phyloP scores from a whole-genome alignment of 441 rosid species.

The Gossypium davidsonii region DNA sequence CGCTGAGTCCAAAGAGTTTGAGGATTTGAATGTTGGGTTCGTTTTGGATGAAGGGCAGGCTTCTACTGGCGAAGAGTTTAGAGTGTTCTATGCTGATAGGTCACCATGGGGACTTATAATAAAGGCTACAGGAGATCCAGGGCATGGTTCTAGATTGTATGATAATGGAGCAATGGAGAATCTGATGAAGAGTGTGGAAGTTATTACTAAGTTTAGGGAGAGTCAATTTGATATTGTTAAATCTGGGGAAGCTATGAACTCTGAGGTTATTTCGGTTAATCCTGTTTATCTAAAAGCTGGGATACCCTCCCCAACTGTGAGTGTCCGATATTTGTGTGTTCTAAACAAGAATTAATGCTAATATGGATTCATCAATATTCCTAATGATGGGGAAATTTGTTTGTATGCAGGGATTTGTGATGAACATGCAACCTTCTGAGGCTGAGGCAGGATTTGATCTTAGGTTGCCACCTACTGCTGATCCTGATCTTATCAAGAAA shows the following conservation, averaged over 20 bases:
- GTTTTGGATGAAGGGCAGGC: conserved; percentile 88
- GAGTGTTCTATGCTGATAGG: conserved; percentile 75
- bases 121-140: conserved; percentile 56
- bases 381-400: background rate
- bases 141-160: conserved; percentile 74
- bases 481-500: conserved; percentile 50
- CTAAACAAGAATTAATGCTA: background rate
- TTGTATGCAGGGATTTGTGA: conserved; percentile 60
- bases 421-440: conserved; percentile 93
- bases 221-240: conserved; percentile 66
- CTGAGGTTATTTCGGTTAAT: conserved; percentile 77
- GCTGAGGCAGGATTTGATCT: conserved; percentile 86
- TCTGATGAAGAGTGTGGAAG: conserved; percentile 74
- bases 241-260: conserved; percentile 56
- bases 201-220: conserved; percentile 60
- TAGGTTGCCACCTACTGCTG: conserved; percentile 76
- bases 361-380: background rate
- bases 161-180: conserved; percentile 82
- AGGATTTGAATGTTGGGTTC: conserved; percentile 65
- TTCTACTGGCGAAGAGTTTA: conserved; percentile 46
- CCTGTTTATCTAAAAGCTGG: conserved; percentile 82
- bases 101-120: conserved; percentile 55
- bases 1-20: conserved; percentile 45
- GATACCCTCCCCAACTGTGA: conserved; percentile 50
- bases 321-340: background rate